These are phyloP conservation scores for Metarhizium sp. DNA, from an alignment of 2,329 filamentous ascomycete species.

Conservation along the genomic window DNA sequence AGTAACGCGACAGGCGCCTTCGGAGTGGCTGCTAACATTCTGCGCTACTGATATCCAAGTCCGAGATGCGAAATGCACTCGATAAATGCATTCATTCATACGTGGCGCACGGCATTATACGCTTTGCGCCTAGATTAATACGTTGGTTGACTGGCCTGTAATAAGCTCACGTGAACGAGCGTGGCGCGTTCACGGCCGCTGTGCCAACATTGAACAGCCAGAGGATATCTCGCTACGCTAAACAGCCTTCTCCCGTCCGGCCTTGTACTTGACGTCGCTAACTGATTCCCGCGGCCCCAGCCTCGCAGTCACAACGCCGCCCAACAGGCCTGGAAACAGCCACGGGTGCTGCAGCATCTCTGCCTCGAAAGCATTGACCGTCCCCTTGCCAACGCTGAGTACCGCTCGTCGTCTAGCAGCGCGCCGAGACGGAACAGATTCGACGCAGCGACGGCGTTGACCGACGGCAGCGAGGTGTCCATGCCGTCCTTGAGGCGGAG, in stretches of 20 bases:
- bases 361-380: slow-evolving; percentile 76
- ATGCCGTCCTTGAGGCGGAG: slow-evolving; percentile 91
- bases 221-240: background rate
- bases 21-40: too few species aligned
- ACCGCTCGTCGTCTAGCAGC: slow-evolving; percentile 56
- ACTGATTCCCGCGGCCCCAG: slow-evolving; percentile 49
- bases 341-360: slow-evolving; percentile 92
- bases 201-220: too few species aligned
- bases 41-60: too few species aligned
- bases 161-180: too few species aligned
- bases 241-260: slow-evolving; percentile 6
- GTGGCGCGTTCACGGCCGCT: too few species aligned
- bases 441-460: slow-evolving; percentile 76
- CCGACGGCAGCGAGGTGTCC: slow-evolving; percentile 82
- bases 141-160: too few species aligned
- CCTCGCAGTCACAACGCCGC: slow-evolving; percentile 63
- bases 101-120: too few species aligned
- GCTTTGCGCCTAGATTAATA: too few species aligned
- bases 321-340: slow-evolving; percentile 75
- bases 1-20: too few species aligned
- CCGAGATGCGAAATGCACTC: too few species aligned
- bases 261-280: slow-evolving; percentile 16
- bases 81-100: too few species aligned
- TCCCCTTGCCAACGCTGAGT: slow-evolving; percentile 58
- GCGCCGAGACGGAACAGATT: slow-evolving; percentile 77